phyloP scores from a whole-genome alignment of 768 basidiomycete genomes.

The Kwoniella heveanensis region DNA sequence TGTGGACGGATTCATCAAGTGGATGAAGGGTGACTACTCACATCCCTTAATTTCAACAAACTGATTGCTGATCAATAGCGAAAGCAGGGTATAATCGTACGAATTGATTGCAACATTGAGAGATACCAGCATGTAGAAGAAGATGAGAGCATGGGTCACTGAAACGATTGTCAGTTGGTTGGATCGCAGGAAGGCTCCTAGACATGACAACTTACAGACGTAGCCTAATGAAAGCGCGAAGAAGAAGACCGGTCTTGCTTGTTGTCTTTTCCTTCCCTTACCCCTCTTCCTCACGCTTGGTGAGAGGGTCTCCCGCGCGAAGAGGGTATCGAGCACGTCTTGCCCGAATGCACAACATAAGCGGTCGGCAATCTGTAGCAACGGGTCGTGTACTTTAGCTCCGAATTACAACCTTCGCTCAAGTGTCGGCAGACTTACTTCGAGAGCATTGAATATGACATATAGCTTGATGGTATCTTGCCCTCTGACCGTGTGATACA shows the following conservation, averaged over 20 bases:
- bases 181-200: not conserved
- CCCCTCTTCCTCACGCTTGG: slow-evolving; percentile 60
- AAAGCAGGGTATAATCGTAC: slow-evolving; percentile 92
- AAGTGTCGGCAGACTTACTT: slow-evolving; percentile 64
- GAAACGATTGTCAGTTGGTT: not conserved
- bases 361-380: slow-evolving; percentile 81
- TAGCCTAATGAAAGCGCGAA: slow-evolving; percentile 81
- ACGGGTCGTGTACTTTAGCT: not conserved
- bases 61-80: slow-evolving; percentile 92
- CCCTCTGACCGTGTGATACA: slow-evolving; percentile 95
- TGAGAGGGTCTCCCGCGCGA: slow-evolving; percentile 85
- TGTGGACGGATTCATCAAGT: no score
- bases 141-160: slow-evolving; percentile 90
- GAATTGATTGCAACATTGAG: slow-evolving; percentile 98
- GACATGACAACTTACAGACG: slow-evolving; percentile 63
- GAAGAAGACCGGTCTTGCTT: slow-evolving; percentile 77
- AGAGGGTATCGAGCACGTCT: slow-evolving; percentile 93
- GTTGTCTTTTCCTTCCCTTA: slow-evolving; percentile 55
- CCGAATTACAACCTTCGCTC: not conserved
- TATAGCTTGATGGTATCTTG: slow-evolving; percentile 99
- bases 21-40: no score
- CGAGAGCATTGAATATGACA: slow-evolving; percentile 97
- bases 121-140: slow-evolving; percentile 91
- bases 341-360: slow-evolving; percentile 95
- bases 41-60: slow-evolving; percentile 99